Evolutionary conservation across 2,329 filamentous ascomycete genomes (phyloP).

Genomic region (Sporothrix pallida): DNA sequence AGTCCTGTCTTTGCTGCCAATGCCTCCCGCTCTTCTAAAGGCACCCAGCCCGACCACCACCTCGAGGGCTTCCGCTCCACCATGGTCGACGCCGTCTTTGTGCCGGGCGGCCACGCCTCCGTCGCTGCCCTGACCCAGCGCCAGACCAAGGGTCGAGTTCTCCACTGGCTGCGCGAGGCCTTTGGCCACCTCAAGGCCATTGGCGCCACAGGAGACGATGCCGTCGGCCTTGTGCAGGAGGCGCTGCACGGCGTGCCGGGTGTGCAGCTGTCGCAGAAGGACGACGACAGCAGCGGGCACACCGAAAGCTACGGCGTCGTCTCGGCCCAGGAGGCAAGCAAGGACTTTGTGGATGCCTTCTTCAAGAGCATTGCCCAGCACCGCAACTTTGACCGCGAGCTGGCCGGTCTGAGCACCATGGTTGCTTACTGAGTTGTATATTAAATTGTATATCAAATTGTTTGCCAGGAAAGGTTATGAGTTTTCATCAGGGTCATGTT

Average conservation of each 20-base stretch:
- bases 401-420: conserved; percentile 69
- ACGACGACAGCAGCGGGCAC: background rate
- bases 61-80: conserved; percentile 80
- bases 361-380: conserved; percentile 73
- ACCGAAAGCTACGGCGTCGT: conserved; percentile 13
- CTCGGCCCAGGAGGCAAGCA: conserved; percentile 56
- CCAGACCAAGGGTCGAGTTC: conserved; percentile 65
- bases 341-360: conserved; percentile 73
- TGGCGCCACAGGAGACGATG: conserved; percentile 72
- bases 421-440: conserved; percentile 64
- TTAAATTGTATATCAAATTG: background rate
- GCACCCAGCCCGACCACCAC: conserved; percentile 68
- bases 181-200: conserved; percentile 84
- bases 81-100: conserved; percentile 79
- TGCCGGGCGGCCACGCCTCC: conserved; percentile 72
- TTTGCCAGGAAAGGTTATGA: no score
- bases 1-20: background rate
- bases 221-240: conserved; percentile 57
- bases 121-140: conserved; percentile 65
- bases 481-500: no score
- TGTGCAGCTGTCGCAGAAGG: background rate
- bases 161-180: conserved; percentile 79
- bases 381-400: conserved; percentile 74
- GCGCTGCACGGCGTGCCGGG: conserved; percentile 18
- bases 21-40: background rate